Percentiles rank a stretch among this genome's conserved stretches.
These are phyloP conservation scores for Populus simonii DNA, from an alignment of 345 rosid species.

Conservation along the genomic window DNA sequence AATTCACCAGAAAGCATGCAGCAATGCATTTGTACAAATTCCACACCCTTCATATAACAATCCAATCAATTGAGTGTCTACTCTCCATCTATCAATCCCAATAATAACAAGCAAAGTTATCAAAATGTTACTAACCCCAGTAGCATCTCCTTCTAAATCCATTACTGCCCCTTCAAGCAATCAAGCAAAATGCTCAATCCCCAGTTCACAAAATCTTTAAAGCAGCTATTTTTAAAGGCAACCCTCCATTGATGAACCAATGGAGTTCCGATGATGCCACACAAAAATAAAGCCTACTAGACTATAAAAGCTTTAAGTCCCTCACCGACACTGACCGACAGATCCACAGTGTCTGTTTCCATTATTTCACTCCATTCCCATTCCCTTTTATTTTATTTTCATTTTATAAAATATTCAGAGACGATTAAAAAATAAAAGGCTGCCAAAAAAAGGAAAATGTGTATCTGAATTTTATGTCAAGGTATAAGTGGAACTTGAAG, in stretches of 20 bases:
- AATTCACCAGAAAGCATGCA: not conserved
- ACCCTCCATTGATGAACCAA: not conserved
- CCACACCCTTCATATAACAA: not conserved
- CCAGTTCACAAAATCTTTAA: not conserved
- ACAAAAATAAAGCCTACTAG: not conserved
- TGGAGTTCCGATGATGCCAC: not conserved
- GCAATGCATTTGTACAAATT: not conserved
- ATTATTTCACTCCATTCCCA: not conserved
- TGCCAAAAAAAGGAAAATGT: not conserved
- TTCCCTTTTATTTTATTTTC: not conserved
- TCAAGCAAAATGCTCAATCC: not conserved
- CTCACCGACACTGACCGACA: slow-evolving; percentile 9
- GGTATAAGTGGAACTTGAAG: not conserved
- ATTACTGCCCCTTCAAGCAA: not conserved
- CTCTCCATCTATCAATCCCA: not conserved
- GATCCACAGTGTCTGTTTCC: slow-evolving; percentile 14
- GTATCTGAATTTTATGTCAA: not conserved
- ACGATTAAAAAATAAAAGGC: not conserved
- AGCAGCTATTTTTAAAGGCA: not conserved
- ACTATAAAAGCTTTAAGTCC: not conserved
- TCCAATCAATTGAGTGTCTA: not conserved
- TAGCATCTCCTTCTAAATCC: slow-evolving; percentile 17
- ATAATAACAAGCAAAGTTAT: not conserved
- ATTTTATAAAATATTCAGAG: not conserved
- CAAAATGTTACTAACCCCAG: slow-evolving; percentile 14